Conservation (phyloP, 2,329 filamentous ascomycete genomes). For the Colletotrichum spaethianum region DNA sequence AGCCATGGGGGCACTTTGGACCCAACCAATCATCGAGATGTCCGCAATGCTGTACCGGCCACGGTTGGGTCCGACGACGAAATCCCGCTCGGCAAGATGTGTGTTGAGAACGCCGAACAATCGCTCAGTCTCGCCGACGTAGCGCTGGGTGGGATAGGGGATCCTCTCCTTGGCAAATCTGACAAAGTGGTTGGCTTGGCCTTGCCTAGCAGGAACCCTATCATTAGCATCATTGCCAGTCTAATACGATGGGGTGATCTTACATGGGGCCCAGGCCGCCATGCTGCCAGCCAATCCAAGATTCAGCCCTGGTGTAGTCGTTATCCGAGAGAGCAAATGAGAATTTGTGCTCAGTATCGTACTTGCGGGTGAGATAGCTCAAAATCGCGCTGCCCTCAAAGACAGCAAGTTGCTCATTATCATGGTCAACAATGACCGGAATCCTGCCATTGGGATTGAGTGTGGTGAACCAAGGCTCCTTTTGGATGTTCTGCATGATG, state of each 20-base stretch:
- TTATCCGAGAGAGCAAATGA: constrained; percentile 56
- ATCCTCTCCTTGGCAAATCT: constrained; percentile 78
- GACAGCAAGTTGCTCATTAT: constrained; percentile 72
- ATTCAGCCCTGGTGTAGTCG: constrained; percentile 51
- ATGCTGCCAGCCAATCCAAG: constrained; percentile 79
- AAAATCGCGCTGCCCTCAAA: constrained; percentile 85
- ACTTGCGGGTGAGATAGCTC: constrained; percentile 79
- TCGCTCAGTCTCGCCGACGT: constrained; percentile 81
- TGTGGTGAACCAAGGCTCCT: constrained; percentile 76
- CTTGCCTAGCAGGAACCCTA: constrained; percentile 68
- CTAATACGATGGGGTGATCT: constrained; percentile 18
- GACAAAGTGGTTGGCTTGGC: constrained; percentile 82
- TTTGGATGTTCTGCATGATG: constrained; percentile 75
- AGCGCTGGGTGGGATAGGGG: constrained; percentile 79
- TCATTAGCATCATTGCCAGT: background rate
- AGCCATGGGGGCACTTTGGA: constrained; percentile 66
- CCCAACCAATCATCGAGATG: constrained; percentile 81
- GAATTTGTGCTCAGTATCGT: constrained; percentile 70
- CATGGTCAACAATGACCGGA: constrained; percentile 76
- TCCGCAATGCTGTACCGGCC: constrained; percentile 78
- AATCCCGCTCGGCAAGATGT: constrained; percentile 69
- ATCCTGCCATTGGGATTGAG: constrained; percentile 76
- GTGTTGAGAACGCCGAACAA: constrained; percentile 81
- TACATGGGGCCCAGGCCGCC: constrained; percentile 78
- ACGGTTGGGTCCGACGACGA: constrained; percentile 65